phyloP scores from a whole-genome alignment of 2,329 filamentous ascomycete genomes.

The Aureobasidium sp. region DNA sequence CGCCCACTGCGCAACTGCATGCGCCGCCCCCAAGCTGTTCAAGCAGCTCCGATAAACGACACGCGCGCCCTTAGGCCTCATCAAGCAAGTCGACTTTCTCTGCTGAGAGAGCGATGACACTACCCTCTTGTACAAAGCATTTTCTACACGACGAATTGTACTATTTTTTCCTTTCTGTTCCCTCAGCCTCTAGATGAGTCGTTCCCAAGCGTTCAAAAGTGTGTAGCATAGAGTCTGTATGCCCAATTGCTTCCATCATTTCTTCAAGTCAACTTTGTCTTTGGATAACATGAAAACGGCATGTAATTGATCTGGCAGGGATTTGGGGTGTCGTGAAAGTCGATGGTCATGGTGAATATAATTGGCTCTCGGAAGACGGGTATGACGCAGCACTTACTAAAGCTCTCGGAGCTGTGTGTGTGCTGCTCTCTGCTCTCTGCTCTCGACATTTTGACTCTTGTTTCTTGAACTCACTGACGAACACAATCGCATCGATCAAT shows the following conservation, averaged over 20 bases:
- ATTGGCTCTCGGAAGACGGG: background rate
- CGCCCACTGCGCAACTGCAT: constrained; percentile 86
- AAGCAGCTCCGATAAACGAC: constrained; percentile 70
- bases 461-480: background rate
- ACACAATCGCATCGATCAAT: constrained; percentile 20
- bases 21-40: constrained; percentile 95
- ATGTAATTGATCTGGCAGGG: background rate
- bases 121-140: constrained; percentile 17
- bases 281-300: background rate
- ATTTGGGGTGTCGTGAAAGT: background rate
- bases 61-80: background rate
- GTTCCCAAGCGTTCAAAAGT: constrained; percentile 7
- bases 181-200: background rate
- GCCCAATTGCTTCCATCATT: constrained; percentile 1
- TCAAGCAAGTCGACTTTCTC: constrained; percentile 10
- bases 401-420: background rate
- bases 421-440: background rate
- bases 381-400: constrained; percentile 4
- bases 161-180: constrained; percentile 15
- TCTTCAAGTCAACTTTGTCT: background rate
- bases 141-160: constrained; percentile 14
- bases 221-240: constrained; percentile 11
- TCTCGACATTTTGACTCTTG: background rate
- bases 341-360: background rate
- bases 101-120: constrained; percentile 14